Percentiles rank a stretch among this genome's conserved stretches.
These are phyloP conservation scores for Quillaja saponaria DNA, from an alignment of 306 rosid genomes.

Conservation along the genomic window DNA sequence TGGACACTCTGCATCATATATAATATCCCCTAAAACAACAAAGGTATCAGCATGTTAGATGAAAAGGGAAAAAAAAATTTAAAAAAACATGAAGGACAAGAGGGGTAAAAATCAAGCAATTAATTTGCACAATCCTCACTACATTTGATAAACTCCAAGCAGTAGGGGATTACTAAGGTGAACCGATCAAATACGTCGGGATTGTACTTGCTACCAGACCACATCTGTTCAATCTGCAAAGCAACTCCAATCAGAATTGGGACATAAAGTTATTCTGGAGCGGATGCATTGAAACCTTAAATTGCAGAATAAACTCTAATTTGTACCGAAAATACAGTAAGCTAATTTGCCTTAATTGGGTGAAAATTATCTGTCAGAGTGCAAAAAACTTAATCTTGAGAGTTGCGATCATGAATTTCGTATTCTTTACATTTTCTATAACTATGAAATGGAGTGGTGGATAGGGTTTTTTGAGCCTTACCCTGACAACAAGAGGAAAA, in stretches of 20 bases:
- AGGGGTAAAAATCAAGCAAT: not conserved
- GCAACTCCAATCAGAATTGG: not conserved
- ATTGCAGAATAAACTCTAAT: not conserved
- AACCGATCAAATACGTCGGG: constrained; percentile 69
- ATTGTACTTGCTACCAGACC: constrained; percentile 72
- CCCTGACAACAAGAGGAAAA: constrained; percentile 70
- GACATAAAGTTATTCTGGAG: not conserved
- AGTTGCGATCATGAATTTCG: not conserved
- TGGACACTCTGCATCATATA: constrained; percentile 65
- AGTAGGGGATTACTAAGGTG: constrained; percentile 76
- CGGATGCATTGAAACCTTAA: not conserved
- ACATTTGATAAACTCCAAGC: constrained; percentile 87
- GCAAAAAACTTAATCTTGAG: too few relatives aligned
- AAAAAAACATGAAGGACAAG: not conserved
- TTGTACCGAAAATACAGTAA: not conserved
- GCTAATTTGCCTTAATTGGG: not conserved
- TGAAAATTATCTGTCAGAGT: too few relatives aligned
- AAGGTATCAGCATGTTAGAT: constrained; percentile 7
- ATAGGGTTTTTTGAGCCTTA: constrained; percentile 16
- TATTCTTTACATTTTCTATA: not conserved
- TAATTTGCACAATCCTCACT: constrained; percentile 15
- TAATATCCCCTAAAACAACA: constrained; percentile 66
- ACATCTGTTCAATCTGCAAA: constrained; percentile 76
- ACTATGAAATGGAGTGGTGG: not conserved
- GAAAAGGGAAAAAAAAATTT: not conserved